Evolutionary conservation across 2,329 filamentous ascomycete species (phyloP), one percentile per base, ranked within the genome.

Genomic region (Dendrostoma leiphaemia): DNA sequence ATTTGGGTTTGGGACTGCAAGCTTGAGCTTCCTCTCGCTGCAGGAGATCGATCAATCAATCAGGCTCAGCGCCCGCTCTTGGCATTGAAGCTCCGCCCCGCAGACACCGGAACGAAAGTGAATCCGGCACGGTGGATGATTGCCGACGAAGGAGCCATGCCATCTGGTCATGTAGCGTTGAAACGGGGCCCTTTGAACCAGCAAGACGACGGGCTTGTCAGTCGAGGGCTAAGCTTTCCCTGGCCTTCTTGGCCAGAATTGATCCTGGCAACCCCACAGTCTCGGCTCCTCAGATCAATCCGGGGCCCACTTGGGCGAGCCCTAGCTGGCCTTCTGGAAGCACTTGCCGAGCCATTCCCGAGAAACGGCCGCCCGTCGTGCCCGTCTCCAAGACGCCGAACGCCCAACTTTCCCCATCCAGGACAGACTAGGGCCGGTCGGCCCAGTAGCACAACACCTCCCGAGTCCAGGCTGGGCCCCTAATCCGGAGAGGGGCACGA

Each of bases 271-370:
- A 54, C 48, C 53, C 53, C 53, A 56, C 53, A 56, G 17, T 21
- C 23, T 47, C 34, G 43, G 21, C 47, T 28, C 23, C 34, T 54
- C 44, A 46, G 44, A 15, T 32, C 29, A n/a, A n/a, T 35, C 32
- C 43, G 26, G 54, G 43, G 9, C 38, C 37, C 19, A 35, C 52
- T n/a, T n/a, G n/a, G 28, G 52, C 24, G 49, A 45, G 50, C 54
- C 50, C 35, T 41, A 53, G 34, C 47, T 54, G 24, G 21, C 32
- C 21, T 23, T 32, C 5, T 29, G 23, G 44, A 32, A 32, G 19
- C 48, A 46, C 51, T 63, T 61, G 34, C 63, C 63, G 63, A 65
- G 57, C 51, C 57, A 65, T 54, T 54, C 43, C 63, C 63, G 63
- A 65, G 52, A 57, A 57, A 56, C 56, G 53, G 53, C 61, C 61